Percentiles rank a stretch among this genome's conserved stretches.
Evolutionary conservation across 805 yeast genomes (phyloP).

Genomic region (Suhomyces sp.): DNA sequence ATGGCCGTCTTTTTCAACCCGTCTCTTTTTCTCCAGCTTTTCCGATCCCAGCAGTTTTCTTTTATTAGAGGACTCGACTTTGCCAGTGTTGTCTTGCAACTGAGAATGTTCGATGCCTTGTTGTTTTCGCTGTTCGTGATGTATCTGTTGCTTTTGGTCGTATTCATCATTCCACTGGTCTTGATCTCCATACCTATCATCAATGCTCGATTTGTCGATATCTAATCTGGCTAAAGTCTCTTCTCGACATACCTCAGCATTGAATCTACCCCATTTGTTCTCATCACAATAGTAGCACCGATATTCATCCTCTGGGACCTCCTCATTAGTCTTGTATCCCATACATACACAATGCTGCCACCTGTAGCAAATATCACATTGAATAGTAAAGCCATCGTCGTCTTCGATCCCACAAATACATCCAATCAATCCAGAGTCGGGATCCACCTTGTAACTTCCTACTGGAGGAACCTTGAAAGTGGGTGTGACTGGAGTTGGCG

Average conservation of each 20-base stretch:
- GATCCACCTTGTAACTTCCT: conserved; percentile 59
- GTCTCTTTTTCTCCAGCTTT: conserved; percentile 15
- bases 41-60: conserved; percentile 21
- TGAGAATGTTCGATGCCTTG: conserved; percentile 1
- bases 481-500: not conserved
- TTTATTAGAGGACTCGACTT: conserved; percentile 1
- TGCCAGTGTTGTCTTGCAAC: not conserved
- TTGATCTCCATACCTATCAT: conserved; percentile 15
- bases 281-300: conserved; percentile 73
- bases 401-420: conserved; percentile 86
- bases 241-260: conserved; percentile 32
- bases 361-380: conserved; percentile 86
- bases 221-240: conserved; percentile 32
- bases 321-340: conserved; percentile 65
- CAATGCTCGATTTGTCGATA: conserved; percentile 18
- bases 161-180: conserved; percentile 9
- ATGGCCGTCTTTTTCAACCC: conserved; percentile 4
- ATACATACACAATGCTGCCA: conserved; percentile 97
- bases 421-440: conserved; percentile 82
- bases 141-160: conserved; percentile 2
- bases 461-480: conserved; percentile 27
- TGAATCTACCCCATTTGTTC: conserved; percentile 41
- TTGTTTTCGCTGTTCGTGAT: conserved; percentile 1
- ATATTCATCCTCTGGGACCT: conserved; percentile 76
- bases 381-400: conserved; percentile 92